Percentiles rank a stretch among this genome's conserved stretches.
Conservation (phyloP, 768 basidiomycete genomes). For the Favolaschia claudopus region DNA sequence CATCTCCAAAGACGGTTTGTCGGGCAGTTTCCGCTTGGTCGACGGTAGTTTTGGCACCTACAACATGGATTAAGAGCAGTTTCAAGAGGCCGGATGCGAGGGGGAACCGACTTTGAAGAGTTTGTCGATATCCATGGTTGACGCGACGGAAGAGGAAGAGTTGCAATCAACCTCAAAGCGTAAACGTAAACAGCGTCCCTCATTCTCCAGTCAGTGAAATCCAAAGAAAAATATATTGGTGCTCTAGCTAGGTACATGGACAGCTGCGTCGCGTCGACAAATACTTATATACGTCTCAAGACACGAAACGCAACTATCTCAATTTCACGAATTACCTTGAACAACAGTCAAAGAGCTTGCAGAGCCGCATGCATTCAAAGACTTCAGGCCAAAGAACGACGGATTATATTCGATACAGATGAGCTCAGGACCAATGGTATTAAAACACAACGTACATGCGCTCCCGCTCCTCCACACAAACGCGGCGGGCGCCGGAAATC, state of each 20-base stretch:
- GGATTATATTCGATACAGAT: conserved; percentile 26
- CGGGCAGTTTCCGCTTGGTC: conserved; percentile 77
- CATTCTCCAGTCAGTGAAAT: too few relatives aligned
- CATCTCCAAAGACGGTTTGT: conserved; percentile 81
- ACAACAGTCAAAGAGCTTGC: too few relatives aligned
- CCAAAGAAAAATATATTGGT: too few relatives aligned
- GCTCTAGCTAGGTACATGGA: too few relatives aligned
- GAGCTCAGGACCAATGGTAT: conserved; percentile 14
- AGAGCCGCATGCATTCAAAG: neutral
- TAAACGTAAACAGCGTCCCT: too few relatives aligned
- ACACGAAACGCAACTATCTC: too few relatives aligned
- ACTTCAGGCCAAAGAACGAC: neutral
- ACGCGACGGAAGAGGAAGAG: neutral
- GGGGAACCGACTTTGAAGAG: conserved; percentile 51
- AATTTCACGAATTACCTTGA: too few relatives aligned
- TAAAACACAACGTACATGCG: neutral
- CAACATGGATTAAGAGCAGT: neutral
- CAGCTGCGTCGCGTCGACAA: too few relatives aligned
- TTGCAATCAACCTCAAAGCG: neutral
- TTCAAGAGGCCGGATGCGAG: neutral
- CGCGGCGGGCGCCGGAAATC: conserved; percentile 13
- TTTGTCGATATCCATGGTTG: conserved; percentile 56
- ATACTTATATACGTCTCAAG: too few relatives aligned
- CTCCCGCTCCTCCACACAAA: neutral
- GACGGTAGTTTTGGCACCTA: conserved; percentile 75